Evolutionary conservation across 2,329 filamentous ascomycete genomes (phyloP), one percentile per base, ranked within the genome.

Genomic region (Sporothrix brunneoviolacea): DNA sequence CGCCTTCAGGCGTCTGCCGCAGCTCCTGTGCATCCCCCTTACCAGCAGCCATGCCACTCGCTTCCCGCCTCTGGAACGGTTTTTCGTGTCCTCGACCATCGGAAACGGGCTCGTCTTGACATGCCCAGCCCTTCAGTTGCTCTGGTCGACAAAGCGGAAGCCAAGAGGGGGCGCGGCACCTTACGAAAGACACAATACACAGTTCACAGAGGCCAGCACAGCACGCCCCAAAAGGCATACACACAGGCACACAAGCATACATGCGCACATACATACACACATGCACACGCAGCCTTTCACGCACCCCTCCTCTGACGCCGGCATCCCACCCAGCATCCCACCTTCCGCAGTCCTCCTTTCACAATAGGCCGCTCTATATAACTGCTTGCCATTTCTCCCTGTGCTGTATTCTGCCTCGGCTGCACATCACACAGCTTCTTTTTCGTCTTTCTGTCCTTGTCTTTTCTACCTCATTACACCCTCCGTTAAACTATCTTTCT

Each of bases 401-500:
- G 8, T 28, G 18, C 30, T 35, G 13, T 37, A 19, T 28, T 32
- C 27, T 48, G 24, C 19, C 21, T 39, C 15, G 7, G 5, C 24
- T 39, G 4, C 4, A 21, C 19, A 21, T 37, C 28, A 37, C 44
- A 47, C 22, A 27, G 30, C 24, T 18, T 30, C 18, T 40, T 18
- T 36, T 4, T 22, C 9, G 10, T 32, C 24, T n/a, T 16, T 21
- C n/a, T 39, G 18, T 18, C 21, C 7, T 42, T 19, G 13, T 19
- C 4, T 19, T 36, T 16, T 27, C n/a, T 27, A 10, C 24, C 24
- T 28, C 19, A 12, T 22, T 39, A 4, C 18, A 12, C 37, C 9
- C 12, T 24, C 37, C 6, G 12, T 19, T 22, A 12, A 8, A 54
- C 54, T 55, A 40, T 39, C 58, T 55, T 57, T 55, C 56, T 53